Percentiles rank a stretch among this genome's conserved stretches.
phyloP scores from a whole-genome alignment of 2,329 filamentous ascomycete species.

The Monilinia vaccinii-corymbosi region DNA sequence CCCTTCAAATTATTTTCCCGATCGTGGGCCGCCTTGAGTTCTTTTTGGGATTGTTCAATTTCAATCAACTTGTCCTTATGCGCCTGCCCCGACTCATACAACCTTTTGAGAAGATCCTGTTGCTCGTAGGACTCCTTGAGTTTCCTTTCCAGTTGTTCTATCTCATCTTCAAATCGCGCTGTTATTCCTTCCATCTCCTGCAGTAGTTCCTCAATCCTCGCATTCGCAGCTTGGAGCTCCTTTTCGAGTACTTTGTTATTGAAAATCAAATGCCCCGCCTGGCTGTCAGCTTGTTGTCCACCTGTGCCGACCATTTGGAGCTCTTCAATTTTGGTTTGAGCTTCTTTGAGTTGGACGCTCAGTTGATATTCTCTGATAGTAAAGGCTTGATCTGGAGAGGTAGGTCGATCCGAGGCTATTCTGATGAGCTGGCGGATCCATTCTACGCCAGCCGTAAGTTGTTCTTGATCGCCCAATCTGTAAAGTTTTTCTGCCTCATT shows the following conservation, averaged over 20 bases:
- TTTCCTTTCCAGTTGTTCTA: not conserved
- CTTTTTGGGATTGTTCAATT: not conserved
- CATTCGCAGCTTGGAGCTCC: not conserved
- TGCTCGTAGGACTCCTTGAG: not conserved
- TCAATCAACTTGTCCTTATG: not conserved
- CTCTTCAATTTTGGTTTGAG: not conserved
- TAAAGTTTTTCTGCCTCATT: not conserved
- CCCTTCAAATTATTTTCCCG: not conserved
- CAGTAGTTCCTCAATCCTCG: not conserved
- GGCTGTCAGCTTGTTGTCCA: not conserved
- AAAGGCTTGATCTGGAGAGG: not conserved
- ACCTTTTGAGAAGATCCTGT: not conserved
- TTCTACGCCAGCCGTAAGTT: not conserved
- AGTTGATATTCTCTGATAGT: not conserved
- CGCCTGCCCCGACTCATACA: not conserved
- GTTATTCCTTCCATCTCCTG: not conserved
- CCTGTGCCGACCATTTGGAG: not conserved
- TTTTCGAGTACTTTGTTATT: not conserved
- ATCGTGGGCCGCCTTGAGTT: not conserved
- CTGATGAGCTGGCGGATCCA: constrained; percentile 4
- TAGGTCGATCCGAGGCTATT: not conserved
- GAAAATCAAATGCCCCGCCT: no score
- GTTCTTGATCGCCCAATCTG: not conserved
- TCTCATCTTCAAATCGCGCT: not conserved
- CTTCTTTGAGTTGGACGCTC: not conserved